Percentiles rank a stretch among this genome's conserved stretches.
Evolutionary conservation across 2,329 filamentous ascomycete genomes (phyloP).

Genomic region (Aspergillus sp.): DNA sequence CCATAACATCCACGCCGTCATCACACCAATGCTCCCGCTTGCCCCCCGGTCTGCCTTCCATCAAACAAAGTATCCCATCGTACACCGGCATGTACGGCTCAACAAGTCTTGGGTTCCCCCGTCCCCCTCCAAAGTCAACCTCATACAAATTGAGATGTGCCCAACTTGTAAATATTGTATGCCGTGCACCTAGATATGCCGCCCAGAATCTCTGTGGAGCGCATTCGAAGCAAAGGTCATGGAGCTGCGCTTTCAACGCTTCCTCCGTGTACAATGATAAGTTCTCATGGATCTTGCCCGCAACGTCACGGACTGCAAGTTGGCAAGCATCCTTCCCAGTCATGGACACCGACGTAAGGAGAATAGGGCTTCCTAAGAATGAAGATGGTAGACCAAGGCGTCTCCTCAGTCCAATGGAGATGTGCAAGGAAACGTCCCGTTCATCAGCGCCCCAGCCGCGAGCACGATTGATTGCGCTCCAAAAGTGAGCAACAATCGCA

Average conservation of each 20-base stretch:
- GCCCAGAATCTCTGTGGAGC: constrained; percentile 52
- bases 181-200: constrained; percentile 44
- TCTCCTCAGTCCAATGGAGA: not conserved
- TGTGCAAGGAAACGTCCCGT: constrained; percentile 1
- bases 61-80: not conserved
- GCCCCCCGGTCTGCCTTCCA: not conserved
- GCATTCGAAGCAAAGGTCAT: constrained; percentile 46
- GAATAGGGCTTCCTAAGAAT: not conserved
- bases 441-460: constrained; percentile 19
- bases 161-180: constrained; percentile 50
- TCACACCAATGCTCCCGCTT: constrained; percentile 1
- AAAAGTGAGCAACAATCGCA: constrained; percentile 49
- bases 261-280: constrained; percentile 36
- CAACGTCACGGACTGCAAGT: constrained; percentile 3
- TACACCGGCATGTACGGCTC: not conserved
- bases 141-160: constrained; percentile 26
- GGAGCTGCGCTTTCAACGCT: constrained; percentile 41
- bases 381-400: not conserved
- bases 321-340: not conserved
- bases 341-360: not conserved
- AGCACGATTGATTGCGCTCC: constrained; percentile 46
- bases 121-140: constrained; percentile 38
- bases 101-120: not conserved
- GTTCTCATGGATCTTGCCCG: constrained; percentile 32
- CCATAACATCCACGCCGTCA: not conserved